A percentile compares a stretch with the other conserved stretches of the same genome.
Conservation (phyloP, 202 grass and related monocot species). For the Carex arenaria region DNA sequence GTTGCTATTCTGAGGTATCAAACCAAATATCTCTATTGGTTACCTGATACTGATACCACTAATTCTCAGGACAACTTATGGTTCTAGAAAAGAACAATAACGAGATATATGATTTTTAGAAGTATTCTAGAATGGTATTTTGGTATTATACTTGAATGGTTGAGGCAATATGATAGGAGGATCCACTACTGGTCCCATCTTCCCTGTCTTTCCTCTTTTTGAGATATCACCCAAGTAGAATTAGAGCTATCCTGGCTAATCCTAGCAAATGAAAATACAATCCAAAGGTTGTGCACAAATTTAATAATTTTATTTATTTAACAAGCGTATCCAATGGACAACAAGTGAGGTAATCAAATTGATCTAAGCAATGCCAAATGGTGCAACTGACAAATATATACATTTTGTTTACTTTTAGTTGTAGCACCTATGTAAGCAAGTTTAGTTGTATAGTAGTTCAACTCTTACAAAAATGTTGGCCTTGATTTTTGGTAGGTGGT, state of each 20-base stretch:
- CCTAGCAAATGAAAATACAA: background rate
- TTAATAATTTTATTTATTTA: background rate
- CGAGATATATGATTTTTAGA: background rate
- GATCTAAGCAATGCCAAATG: background rate
- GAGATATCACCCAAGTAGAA: background rate
- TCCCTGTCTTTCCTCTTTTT: background rate
- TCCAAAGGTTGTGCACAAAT: background rate
- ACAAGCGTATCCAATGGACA: background rate
- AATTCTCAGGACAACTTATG: background rate
- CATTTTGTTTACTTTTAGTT: background rate
- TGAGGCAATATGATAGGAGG: background rate
- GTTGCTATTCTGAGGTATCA: slow-evolving; percentile 5
- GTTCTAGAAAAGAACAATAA: background rate
- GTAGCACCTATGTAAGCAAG: background rate
- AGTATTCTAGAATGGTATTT: slow-evolving; percentile 2
- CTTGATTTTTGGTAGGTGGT: background rate
- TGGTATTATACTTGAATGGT: background rate
- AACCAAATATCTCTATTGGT: background rate
- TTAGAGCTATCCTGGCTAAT: background rate
- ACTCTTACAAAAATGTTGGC: background rate
- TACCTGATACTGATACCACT: background rate
- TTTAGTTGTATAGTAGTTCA: background rate
- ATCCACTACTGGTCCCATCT: background rate
- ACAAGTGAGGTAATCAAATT: background rate
- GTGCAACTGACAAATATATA: background rate